Evolutionary conservation across 768 basidiomycete species (phyloP).

Genomic region (Kwoniella pini): DNA sequence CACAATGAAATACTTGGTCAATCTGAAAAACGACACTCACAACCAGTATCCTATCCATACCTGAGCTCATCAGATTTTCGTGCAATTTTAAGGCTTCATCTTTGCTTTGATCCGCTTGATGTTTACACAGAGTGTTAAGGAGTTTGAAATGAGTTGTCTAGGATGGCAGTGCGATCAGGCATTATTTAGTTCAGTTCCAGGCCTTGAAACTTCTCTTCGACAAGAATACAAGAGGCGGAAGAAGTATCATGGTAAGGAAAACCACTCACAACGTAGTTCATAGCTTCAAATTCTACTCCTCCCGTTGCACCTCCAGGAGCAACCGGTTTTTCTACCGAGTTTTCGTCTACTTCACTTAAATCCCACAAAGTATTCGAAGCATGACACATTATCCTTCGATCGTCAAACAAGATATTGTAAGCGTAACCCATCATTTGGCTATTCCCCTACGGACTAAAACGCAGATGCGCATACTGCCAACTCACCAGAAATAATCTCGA

Average conservation of each 20-base stretch:
- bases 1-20: no score
- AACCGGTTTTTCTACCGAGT: slow-evolving; percentile 69
- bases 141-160: slow-evolving; percentile 87
- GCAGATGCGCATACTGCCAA: background rate
- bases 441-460: background rate
- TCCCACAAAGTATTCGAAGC: slow-evolving; percentile 90
- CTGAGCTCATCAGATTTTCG: slow-evolving; percentile 81
- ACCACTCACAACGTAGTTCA: slow-evolving; percentile 80
- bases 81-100: slow-evolving; percentile 72
- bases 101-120: slow-evolving; percentile 66
- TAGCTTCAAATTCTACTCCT: slow-evolving; percentile 96
- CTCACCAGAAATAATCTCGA: slow-evolving; percentile 64
- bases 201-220: no score
- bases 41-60: slow-evolving; percentile 83
- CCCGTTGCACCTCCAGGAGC: slow-evolving; percentile 99
- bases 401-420: slow-evolving; percentile 73
- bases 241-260: background rate
- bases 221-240: background rate
- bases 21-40: no score
- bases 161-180: no score
- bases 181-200: background rate
- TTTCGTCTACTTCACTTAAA: slow-evolving; percentile 77
- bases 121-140: slow-evolving; percentile 73
- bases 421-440: slow-evolving; percentile 73
- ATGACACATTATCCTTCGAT: slow-evolving; percentile 68